Evolutionary conservation across 768 basidiomycete species (phyloP).

Genomic region (Antrodiella citrinella): DNA sequence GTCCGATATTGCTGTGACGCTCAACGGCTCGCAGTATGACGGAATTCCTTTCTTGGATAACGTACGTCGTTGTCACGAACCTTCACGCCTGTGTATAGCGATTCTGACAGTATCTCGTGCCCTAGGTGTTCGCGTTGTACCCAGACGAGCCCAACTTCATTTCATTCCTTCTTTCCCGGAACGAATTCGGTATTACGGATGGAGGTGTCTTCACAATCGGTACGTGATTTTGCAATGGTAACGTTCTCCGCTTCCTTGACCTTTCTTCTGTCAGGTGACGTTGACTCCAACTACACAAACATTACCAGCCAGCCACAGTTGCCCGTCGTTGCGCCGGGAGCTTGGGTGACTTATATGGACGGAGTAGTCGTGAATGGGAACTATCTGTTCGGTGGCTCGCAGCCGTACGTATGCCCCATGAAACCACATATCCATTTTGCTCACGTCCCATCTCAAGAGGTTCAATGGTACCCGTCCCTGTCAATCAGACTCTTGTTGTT

Average conservation of each 20-base stretch:
- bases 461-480: conserved; percentile 4
- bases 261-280: conserved; percentile 4
- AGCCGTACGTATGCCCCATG: neutral
- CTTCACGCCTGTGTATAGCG: neutral
- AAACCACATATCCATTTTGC: neutral
- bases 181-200: conserved; percentile 1
- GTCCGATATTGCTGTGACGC: neutral
- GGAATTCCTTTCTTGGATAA: conserved; percentile 1
- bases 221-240: neutral
- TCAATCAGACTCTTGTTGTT: conserved; percentile 4
- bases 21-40: neutral
- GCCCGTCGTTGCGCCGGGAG: neutral
- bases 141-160: conserved; percentile 8
- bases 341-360: conserved; percentile 12
- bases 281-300: conserved; percentile 1
- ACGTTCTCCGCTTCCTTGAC: neutral
- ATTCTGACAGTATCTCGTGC: neutral
- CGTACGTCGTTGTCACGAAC: neutral
- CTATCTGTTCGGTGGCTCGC: conserved; percentile 4
- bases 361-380: conserved; percentile 13
- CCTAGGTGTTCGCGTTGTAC: conserved; percentile 4
- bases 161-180: conserved; percentile 5
- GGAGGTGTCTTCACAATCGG: conserved; percentile 8
- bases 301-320: neutral
- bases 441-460: neutral